A percentile compares a stretch with the other conserved stretches of the same genome.
These are phyloP conservation scores for Murraya koenigii DNA, from an alignment of 345 rosid genomes.

Conservation along the genomic window DNA sequence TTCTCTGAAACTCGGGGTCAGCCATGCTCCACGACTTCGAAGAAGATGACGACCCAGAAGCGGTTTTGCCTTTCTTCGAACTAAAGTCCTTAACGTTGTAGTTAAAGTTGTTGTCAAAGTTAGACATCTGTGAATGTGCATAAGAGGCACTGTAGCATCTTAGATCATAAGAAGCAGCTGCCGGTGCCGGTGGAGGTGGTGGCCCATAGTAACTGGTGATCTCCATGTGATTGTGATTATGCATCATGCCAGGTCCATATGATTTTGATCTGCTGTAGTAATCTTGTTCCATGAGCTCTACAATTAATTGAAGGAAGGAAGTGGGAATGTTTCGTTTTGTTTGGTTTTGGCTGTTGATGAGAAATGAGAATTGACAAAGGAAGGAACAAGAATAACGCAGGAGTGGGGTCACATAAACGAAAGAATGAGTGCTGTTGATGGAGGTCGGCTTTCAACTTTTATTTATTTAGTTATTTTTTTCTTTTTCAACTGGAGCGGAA, in stretches of 20 bases:
- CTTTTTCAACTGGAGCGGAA: no score
- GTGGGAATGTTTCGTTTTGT: not conserved
- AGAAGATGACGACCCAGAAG: conserved; percentile 41
- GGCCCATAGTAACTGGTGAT: conserved; percentile 45
- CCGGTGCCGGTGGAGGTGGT: conserved; percentile 17
- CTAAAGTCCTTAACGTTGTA: conserved; percentile 24
- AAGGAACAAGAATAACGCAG: no score
- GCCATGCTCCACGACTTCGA: conserved; percentile 54
- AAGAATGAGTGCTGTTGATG: not conserved
- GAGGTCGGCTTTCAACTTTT: not conserved
- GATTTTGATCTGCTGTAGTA: conserved; percentile 51
- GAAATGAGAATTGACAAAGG: not conserved
- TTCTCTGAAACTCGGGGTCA: conserved; percentile 91
- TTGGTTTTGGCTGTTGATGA: no score
- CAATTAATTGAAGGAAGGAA: not conserved
- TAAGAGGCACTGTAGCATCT: conserved; percentile 63
- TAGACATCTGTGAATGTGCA: conserved; percentile 48
- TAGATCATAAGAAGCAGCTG: conserved; percentile 38
- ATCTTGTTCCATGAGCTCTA: conserved; percentile 47
- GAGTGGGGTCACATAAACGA: no score
- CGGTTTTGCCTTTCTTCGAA: conserved; percentile 53
- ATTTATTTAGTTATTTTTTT: no score
- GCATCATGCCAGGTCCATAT: conserved; percentile 49
- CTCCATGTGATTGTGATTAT: conserved; percentile 29
- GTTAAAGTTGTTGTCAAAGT: conserved; percentile 17